Evolutionary conservation across 2,329 filamentous ascomycete genomes (phyloP).

Genomic region (Neophaeococcomyces aloes): DNA sequence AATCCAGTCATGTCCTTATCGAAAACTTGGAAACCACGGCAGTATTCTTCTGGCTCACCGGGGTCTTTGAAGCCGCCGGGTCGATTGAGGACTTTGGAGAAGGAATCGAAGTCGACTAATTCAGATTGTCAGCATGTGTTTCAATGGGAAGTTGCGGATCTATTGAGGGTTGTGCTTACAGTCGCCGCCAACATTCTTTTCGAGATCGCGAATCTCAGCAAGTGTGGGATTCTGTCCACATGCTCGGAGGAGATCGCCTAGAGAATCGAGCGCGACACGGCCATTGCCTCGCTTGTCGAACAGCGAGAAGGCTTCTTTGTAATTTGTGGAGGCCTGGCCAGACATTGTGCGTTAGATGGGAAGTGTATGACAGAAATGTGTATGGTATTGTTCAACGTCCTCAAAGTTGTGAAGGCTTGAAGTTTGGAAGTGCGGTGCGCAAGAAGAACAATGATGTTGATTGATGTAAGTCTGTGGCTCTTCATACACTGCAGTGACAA

Average conservation of each 20-base stretch:
- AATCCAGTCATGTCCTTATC: conserved; percentile 98
- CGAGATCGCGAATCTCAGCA: conserved; percentile 81
- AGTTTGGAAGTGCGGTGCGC: not conserved
- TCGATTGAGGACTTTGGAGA: conserved; percentile 91
- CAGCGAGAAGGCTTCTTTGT: conserved; percentile 99
- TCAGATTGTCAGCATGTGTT: not conserved
- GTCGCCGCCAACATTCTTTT: conserved; percentile 79
- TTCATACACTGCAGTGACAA: not conserved
- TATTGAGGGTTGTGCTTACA: conserved; percentile 52
- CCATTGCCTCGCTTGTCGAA: conserved; percentile 99
- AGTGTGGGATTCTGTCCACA: conserved; percentile 97
- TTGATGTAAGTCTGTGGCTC: conserved; percentile 6
- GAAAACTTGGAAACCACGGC: conserved; percentile 96
- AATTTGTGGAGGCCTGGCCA: conserved; percentile 73
- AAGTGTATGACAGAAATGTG: too few relatives aligned
- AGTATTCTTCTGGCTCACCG: conserved; percentile 96
- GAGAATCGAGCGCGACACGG: conserved; percentile 71
- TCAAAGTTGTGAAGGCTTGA: not conserved
- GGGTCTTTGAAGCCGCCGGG: conserved; percentile 97
- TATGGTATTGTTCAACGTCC: too few relatives aligned
- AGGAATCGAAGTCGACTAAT: conserved; percentile 93
- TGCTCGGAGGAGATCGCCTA: conserved; percentile 88
- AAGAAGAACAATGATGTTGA: conserved; percentile 4
- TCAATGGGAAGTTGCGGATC: not conserved
- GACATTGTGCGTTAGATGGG: conserved; percentile 9